Conservation (phyloP, 805 yeast genomes). For the Isabelozyma rhagii region DNA sequence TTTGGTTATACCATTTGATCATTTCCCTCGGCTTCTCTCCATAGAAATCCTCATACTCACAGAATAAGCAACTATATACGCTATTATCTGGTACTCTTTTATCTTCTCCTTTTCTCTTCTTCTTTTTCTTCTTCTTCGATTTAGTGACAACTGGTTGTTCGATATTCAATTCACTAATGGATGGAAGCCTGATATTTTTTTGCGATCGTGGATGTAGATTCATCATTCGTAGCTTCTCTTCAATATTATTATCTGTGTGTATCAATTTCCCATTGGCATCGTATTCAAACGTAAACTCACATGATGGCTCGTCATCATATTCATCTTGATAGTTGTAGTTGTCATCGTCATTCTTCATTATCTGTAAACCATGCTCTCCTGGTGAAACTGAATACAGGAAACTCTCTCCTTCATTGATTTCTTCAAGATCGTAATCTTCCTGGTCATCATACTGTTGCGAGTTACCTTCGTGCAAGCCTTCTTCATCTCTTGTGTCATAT, state of each 20-base stretch:
- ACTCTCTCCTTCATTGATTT: constrained; percentile 22
- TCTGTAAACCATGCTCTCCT: constrained; percentile 25
- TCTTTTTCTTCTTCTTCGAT: constrained; percentile 20
- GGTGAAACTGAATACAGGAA: constrained; percentile 29
- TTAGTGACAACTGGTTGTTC: constrained; percentile 1
- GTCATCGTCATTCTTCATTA: constrained; percentile 25
- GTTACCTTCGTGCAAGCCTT: constrained; percentile 35
- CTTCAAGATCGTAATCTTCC: constrained; percentile 40
- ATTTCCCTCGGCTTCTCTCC: constrained; percentile 49
- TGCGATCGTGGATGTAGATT: constrained; percentile 15
- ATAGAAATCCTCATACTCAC: constrained; percentile 51
- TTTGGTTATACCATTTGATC: constrained; percentile 48
- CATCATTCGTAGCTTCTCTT: constrained; percentile 34
- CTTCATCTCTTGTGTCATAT: constrained; percentile 38
- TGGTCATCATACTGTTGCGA: constrained; percentile 20
- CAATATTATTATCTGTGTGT: constrained; percentile 39
- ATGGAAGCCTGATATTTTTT: constrained; percentile 7
- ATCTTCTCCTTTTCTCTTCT: constrained; percentile 6
- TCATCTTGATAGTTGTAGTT: neutral
- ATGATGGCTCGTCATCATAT: constrained; percentile 35
- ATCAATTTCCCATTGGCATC: constrained; percentile 38
- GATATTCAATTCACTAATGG: constrained; percentile 8
- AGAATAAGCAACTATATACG: constrained; percentile 39
- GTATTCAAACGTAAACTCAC: constrained; percentile 45
- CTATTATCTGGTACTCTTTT: neutral